Conservation (phyloP, 257 asterid genomes). For the Solanum medicagineum region DNA sequence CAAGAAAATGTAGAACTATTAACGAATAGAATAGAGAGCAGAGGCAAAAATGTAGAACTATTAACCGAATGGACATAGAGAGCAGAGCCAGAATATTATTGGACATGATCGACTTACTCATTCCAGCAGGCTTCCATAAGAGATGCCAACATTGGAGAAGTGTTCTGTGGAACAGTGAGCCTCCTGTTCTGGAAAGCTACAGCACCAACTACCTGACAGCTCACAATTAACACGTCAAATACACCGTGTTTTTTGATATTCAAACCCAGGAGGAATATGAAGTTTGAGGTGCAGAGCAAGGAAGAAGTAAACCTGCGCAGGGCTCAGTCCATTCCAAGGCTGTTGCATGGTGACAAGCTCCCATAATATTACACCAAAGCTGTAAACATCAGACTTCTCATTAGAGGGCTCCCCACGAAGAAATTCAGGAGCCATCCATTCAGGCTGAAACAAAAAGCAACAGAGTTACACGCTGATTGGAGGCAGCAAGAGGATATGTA, state of each 20-base stretch:
- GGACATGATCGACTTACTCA: slow-evolving; percentile 40
- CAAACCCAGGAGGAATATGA: background rate
- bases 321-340: slow-evolving; percentile 91
- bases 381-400: slow-evolving; percentile 89
- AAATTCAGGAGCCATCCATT: slow-evolving; percentile 99
- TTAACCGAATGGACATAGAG: background rate
- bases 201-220: slow-evolving; percentile 84
- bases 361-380: slow-evolving; percentile 92
- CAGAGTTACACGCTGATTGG: slow-evolving; percentile 21
- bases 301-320: slow-evolving; percentile 60
- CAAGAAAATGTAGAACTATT: background rate
- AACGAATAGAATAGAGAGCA: background rate
- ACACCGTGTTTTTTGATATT: background rate
- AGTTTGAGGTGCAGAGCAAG: background rate
- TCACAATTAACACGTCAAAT: background rate
- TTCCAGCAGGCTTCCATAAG: slow-evolving; percentile 97
- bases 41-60: background rate
- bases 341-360: slow-evolving; percentile 92
- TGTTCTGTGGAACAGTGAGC: slow-evolving; percentile 59
- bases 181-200: slow-evolving; percentile 94
- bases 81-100: background rate
- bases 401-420: slow-evolving; percentile 97
- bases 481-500: background rate
- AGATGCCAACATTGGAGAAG: slow-evolving; percentile 55
- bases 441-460: slow-evolving; percentile 69